Conservation (phyloP, 176 grass and related monocot species). For the Poa pratensis region DNA sequence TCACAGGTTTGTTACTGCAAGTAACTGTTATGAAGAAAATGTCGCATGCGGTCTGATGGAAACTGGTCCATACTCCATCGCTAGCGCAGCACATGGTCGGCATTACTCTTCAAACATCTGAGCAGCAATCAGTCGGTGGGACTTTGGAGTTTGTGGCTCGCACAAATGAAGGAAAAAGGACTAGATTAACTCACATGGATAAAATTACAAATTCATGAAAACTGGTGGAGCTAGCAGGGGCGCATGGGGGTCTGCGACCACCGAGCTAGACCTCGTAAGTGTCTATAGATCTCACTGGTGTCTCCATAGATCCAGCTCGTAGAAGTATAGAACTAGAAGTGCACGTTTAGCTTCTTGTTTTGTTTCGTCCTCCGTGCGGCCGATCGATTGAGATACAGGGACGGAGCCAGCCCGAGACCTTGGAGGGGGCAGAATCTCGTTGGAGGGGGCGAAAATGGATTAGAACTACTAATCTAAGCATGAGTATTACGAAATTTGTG, state of each 20-base stretch:
- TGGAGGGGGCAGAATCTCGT: too few relatives aligned
- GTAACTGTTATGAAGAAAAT: not conserved
- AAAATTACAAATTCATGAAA: not conserved
- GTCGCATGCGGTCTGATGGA: not conserved
- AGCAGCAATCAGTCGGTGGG: conserved; percentile 18
- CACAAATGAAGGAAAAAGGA: not conserved
- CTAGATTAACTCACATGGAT: not conserved
- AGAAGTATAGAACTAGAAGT: not conserved
- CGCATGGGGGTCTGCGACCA: not conserved
- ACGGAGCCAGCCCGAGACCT: too few relatives aligned
- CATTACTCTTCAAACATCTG: conserved; percentile 22
- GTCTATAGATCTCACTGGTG: not conserved
- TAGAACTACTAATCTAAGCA: too few relatives aligned
- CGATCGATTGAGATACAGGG: too few relatives aligned
- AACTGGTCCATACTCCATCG: not conserved
- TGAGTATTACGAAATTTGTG: too few relatives aligned
- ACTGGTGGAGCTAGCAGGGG: not conserved
- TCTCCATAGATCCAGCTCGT: not conserved
- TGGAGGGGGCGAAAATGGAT: too few relatives aligned
- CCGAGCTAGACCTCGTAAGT: not conserved
- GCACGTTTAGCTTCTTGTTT: not conserved
- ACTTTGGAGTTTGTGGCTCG: conserved; percentile 13
- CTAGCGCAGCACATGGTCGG: conserved; percentile 22
- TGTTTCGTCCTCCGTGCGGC: not conserved
- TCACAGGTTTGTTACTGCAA: not conserved